Evolutionary conservation across 2,329 filamentous ascomycete genomes (phyloP).

Genomic region (Dactylellina parvicollis): DNA sequence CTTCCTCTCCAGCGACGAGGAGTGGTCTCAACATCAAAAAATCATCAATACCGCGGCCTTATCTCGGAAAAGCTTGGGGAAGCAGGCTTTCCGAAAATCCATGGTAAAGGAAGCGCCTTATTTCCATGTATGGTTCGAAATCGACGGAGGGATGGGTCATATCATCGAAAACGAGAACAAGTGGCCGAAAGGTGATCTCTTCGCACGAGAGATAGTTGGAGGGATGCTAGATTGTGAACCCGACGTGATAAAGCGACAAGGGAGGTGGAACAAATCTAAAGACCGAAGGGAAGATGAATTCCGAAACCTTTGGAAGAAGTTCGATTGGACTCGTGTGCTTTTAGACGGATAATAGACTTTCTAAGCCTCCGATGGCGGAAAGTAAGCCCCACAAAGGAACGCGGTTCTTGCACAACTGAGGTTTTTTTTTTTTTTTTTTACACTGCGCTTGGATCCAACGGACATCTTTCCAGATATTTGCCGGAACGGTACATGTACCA

Average conservation of each 20-base stretch:
- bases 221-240: constrained; percentile 88
- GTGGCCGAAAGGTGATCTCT: constrained; percentile 92
- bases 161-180: constrained; percentile 84
- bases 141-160: constrained; percentile 92
- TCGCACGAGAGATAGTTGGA: constrained; percentile 88
- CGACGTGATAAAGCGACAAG: constrained; percentile 88
- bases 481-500: constrained; percentile 27
- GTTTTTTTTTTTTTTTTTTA: background rate
- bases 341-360: constrained; percentile 63
- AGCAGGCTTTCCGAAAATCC: constrained; percentile 80
- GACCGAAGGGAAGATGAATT: constrained; percentile 76
- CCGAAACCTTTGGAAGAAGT: constrained; percentile 86
- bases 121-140: constrained; percentile 94
- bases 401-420: background rate
- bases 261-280: constrained; percentile 77
- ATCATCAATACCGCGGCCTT: constrained; percentile 81
- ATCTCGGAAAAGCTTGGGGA: constrained; percentile 73
- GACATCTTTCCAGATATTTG: constrained; percentile 41
- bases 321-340: constrained; percentile 82
- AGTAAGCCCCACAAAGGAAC: constrained; percentile 1
- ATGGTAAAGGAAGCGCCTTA: constrained; percentile 97
- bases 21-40: constrained; percentile 96
- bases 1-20: constrained; percentile 84
- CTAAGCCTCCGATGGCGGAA: background rate
- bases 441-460: background rate